Base-by-base conservation (phyloP, 371 early-diverging fungal species). In the Apophysomyces ossiformis region DNA sequence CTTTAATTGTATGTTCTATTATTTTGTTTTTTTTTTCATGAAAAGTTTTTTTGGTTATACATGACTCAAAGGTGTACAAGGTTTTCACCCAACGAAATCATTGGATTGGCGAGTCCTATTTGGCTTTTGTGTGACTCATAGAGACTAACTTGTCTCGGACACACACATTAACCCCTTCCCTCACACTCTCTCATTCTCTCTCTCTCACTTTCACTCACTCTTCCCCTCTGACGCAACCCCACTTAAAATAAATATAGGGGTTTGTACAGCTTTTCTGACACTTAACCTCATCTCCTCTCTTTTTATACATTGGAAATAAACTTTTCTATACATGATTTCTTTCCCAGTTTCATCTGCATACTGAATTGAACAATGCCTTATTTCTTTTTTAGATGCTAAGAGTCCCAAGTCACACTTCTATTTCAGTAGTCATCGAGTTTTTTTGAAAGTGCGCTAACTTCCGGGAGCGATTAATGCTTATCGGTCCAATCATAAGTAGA, bases 11-110 rank as follows among this genome's bases (percentile, higher is more conserved):
- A 26, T n/a, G 2, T 47, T 7, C 11, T 47, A n/a, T 16, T n/a
- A 7, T n/a, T 47, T 47, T 18, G 7, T 47, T 15, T 13, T 47
- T 7, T 50, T 8, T 18, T 16, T 50, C 11, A 16, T 21, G 21
- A 18, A 50, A 50, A 21, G 21, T 18, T 8, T 9, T n/a, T 50
- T 16, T 8, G 8, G 5, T 9, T 50, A 50, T 50, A 21, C 54
- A 50, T 50, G 54, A 50, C 54, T 50, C 54, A 50, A 41, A 50
- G 54, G 54, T 50, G 54, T 50, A 50, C 54, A 50, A 50, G 54
- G 54, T 50, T 50, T 50, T 50, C 21, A 21, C 54, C 21, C 54
- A 47, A 47, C 21, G 7, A 50, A 50, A 50, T 50, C 54, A 50
- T 50, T 50, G 54, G 54, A 9, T 21, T 50, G n/a, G 54, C 21